Evolutionary conservation across 345 rosid species (phyloP), one percentile per base, ranked within the genome.

Genomic region (Rhodamnia argentea): DNA sequence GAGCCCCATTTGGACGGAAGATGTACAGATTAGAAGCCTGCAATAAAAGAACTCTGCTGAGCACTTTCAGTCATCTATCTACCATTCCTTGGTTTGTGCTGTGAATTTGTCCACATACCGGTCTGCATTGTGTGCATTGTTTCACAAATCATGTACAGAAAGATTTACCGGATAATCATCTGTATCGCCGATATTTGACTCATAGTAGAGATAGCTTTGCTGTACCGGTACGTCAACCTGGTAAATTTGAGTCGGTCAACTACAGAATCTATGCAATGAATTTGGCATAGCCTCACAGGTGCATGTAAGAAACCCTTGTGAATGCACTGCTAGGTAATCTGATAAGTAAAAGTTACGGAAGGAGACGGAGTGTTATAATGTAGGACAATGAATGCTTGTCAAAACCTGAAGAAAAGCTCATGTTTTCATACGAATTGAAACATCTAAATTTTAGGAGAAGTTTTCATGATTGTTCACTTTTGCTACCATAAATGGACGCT

Each of bases 121-220:
- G 78, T 70, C 44, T 32, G 47, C 78, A 70, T 32, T 1, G 6
- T 70, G 22, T 32, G 47, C 78, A 70, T 32, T 1, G 6, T 70
- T 11, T 70, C 78, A 70, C 11, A 70, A 70, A 70, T 70, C 78
- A 70, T 32, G 78, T 24, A 70, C 13, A 70, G 24, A 70, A 70
- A 70, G 24, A 32, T 32, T 70, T 90, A 91, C 96, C 91, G 87
- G 88, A 32, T 15, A 2, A 70, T 70, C 78, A 88, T 92, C 91
- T 84, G 24, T 7, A 20, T 26, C 83, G 78, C 89, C 91, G 4
- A 86, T 42, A 54, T 90, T 91, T 86, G 99, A 96, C 83, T 88
- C 88, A 89, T 95, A 95, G 94, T 95, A 95, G 60, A 93, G 90
- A 84, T 92, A 96, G 93, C 96, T 95, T 85, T 96, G 99, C 82